Percentiles rank a stretch among this genome's conserved stretches.
These are phyloP conservation scores for Zymoseptoria ardabiliae DNA, from an alignment of 2,329 filamentous ascomycete species.

Conservation along the genomic window DNA sequence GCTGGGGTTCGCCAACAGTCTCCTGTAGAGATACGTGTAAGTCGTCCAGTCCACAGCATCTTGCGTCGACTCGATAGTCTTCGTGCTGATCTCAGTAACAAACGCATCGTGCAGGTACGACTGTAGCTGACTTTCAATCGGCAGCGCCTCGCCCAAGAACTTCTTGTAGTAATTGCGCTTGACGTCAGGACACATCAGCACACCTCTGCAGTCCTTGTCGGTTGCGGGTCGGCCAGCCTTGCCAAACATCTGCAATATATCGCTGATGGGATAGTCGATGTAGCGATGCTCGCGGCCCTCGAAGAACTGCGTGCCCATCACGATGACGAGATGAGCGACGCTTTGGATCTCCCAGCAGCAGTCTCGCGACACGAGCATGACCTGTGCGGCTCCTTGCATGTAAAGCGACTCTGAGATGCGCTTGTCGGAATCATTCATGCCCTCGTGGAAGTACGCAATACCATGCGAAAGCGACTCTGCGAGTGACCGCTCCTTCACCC, in stretches of 20 bases:
- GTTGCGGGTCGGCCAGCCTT: constrained; percentile 73
- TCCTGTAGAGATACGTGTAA: constrained; percentile 96
- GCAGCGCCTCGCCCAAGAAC: constrained; percentile 91
- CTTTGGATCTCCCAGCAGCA: constrained; percentile 93
- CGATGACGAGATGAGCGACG: constrained; percentile 80
- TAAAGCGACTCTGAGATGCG: constrained; percentile 90
- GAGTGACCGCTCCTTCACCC: constrained; percentile 77
- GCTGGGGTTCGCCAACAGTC: constrained; percentile 88
- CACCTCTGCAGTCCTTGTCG: constrained; percentile 76
- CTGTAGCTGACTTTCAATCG: constrained; percentile 89
- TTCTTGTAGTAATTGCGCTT: constrained; percentile 99
- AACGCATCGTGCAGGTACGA: constrained; percentile 92
- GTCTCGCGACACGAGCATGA: constrained; percentile 74
- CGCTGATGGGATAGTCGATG: constrained; percentile 88
- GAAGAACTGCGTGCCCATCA: constrained; percentile 98
- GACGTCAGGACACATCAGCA: constrained; percentile 92
- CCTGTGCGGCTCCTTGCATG: constrained; percentile 79
- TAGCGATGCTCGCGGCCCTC: constrained; percentile 96
- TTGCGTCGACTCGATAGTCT: constrained; percentile 89
- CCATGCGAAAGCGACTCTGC: constrained; percentile 87
- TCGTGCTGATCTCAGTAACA: constrained; percentile 92
- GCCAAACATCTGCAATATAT: constrained; percentile 96
- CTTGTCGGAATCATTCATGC: constrained; percentile 79
- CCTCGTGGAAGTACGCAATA: constrained; percentile 96
- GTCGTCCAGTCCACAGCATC: constrained; percentile 98